phyloP scores from a whole-genome alignment of 805 yeast species.

The Metschnikowia proteae region DNA sequence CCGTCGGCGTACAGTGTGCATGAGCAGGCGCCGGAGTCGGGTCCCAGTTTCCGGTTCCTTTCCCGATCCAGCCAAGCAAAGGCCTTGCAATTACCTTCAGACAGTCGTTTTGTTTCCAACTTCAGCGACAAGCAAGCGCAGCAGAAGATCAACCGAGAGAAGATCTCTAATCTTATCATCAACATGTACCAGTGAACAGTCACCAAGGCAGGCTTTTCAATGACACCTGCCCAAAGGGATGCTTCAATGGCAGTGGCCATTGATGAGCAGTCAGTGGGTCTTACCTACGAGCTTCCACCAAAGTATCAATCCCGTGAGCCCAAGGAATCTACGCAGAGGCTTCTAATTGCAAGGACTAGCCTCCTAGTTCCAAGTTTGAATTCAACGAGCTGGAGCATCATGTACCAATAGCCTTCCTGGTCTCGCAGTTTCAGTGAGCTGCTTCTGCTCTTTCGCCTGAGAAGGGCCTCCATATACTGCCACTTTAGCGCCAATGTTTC shows the following conservation, averaged over 20 bases:
- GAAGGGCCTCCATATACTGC: too few relatives aligned
- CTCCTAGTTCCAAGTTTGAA: too few relatives aligned
- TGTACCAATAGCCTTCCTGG: too few relatives aligned
- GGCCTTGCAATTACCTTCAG: slow-evolving; percentile 48
- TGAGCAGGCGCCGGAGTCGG: slow-evolving; percentile 22
- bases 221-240: neutral
- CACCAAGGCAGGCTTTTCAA: neutral
- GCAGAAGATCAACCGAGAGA: slow-evolving; percentile 50
- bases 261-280: too few relatives aligned
- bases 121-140: slow-evolving; percentile 49
- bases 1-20: slow-evolving; percentile 13
- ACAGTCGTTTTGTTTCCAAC: slow-evolving; percentile 51
- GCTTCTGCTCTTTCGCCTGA: too few relatives aligned
- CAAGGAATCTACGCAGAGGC: too few relatives aligned
- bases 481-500: too few relatives aligned
- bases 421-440: too few relatives aligned
- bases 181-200: slow-evolving; percentile 25
- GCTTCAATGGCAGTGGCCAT: neutral
- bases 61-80: slow-evolving; percentile 52
- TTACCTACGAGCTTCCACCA: too few relatives aligned
- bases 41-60: slow-evolving; percentile 45
- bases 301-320: too few relatives aligned
- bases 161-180: slow-evolving; percentile 53
- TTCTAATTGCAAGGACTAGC: too few relatives aligned
- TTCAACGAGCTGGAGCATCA: too few relatives aligned